Base-by-base conservation (phyloP, 176 grass and related monocot species). In the Hordeum vulgare region DNA sequence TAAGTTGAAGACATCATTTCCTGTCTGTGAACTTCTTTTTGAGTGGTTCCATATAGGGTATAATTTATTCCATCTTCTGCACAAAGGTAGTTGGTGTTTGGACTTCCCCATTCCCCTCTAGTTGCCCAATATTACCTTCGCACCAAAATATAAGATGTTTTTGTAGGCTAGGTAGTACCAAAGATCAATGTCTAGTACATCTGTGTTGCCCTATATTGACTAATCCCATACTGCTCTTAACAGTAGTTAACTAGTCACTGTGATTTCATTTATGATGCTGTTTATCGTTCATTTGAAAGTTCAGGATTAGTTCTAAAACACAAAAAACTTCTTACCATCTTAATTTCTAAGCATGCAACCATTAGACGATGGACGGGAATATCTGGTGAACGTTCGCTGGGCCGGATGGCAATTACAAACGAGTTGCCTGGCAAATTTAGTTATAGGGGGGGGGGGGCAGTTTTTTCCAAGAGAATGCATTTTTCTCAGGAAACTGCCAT, bases 1-100 rank as follows among this genome's bases (percentile, higher is more conserved):
- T 94, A 89, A 78, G 21, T 15, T 53, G 6, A 56, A 26, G 49
- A 6, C 20, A 66, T 37, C 61, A 12, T 81, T 28, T 62, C 18
- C 41, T 78, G 82, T 25, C 21, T 18, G 8, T 26, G 77, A 35
- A 25, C 27, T 34, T 73, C 77, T 82, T 29, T 53, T 53, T 75
- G 0, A 33, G 44, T 57, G 23, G 49, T 58, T 71, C 10, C 44
- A 20, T 53, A 21, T 25, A 41, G 34, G 5, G 0, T 81, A 28
- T 40, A 59, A 11, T 23, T 71, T 34, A 81, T 71, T 53, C 25
- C 3, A 35, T 80, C 53, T 70, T 57, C 33, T 69, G 40, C 47
- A 70, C 24, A 80, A 68, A 53, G 29, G 61, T 78, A 18, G 35
- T 5, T 66, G 8, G 12, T 24, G 11, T 29, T 37, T 60, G 8